Conservation (phyloP, 2,329 filamentous ascomycete species). For the Talaromyces rugulosus region DNA sequence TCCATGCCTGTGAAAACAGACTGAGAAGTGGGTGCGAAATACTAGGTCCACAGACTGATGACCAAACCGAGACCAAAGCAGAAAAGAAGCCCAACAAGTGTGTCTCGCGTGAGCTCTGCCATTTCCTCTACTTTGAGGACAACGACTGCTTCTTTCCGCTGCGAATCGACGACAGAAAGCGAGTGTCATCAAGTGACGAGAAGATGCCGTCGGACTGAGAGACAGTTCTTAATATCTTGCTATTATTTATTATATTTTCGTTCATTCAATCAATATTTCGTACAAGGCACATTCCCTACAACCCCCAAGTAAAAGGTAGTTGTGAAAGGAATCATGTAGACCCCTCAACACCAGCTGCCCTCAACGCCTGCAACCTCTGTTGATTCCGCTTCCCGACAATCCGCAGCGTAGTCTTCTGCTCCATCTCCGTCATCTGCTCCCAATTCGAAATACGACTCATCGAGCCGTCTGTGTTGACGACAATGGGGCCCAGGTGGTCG, state of each 20-base stretch:
- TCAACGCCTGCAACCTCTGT: conserved; percentile 55
- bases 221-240: neutral
- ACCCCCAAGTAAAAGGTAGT: neutral
- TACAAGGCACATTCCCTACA: neutral
- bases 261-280: neutral
- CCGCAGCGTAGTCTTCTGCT: conserved; percentile 63
- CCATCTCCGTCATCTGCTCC: conserved; percentile 65
- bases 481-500: conserved; percentile 67
- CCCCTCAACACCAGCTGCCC: conserved; percentile 27
- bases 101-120: conserved; percentile 21
- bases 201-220: neutral
- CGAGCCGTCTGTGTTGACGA: conserved; percentile 69
- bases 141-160: conserved; percentile 32
- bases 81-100: neutral
- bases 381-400: conserved; percentile 67
- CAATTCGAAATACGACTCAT: conserved; percentile 70
- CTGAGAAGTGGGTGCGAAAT: neutral
- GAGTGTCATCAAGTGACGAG: neutral
- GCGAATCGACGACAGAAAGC: neutral
- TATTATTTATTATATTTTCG: neutral
- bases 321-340: neutral
- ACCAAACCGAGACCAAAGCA: neutral
- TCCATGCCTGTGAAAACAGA: neutral
- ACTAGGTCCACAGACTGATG: neutral
- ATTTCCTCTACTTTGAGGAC: conserved; percentile 33